phyloP scores from a whole-genome alignment of 352 stramenopile genomes.

The Nothophytophthora sp. region DNA sequence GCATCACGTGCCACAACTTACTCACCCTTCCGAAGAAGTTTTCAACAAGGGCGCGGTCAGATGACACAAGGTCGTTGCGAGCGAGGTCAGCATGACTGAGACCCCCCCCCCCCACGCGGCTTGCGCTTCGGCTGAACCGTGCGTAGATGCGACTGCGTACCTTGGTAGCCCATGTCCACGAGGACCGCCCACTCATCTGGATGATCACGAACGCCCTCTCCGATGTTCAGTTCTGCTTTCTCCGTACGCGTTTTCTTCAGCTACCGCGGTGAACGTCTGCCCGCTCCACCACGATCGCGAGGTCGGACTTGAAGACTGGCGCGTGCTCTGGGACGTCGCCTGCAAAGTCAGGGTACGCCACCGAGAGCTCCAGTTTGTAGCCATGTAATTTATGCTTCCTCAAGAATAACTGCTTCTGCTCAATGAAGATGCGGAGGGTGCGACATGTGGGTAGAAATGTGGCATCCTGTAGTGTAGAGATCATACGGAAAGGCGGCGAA shows the following conservation, averaged over 20 bases:
- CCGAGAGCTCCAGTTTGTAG: conserved; percentile 1
- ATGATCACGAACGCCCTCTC: too few relatives aligned
- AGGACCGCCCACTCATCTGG: too few relatives aligned
- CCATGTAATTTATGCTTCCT: conserved; percentile 7
- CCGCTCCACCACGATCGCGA: conserved; percentile 14
- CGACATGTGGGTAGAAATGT: conserved; percentile 3
- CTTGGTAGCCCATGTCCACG: too few relatives aligned
- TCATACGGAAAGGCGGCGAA: conserved; percentile 5
- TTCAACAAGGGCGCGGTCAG: conserved; percentile 25
- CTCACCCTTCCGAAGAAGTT: conserved; percentile 24
- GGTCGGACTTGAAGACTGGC: conserved; percentile 8
- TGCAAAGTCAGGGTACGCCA: not conserved
- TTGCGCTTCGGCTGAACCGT: too few relatives aligned
- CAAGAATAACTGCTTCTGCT: conserved; percentile 3
- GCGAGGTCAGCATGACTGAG: conserved; percentile 7
- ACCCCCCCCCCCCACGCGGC: not conserved
- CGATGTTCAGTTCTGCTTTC: too few relatives aligned
- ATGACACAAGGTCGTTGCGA: conserved; percentile 16
- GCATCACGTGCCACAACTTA: conserved; percentile 15
- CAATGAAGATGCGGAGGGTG: not conserved
- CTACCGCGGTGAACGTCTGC: conserved; percentile 2
- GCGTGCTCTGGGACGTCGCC: conserved; percentile 8
- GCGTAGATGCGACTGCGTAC: too few relatives aligned
- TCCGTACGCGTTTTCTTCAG: too few relatives aligned
- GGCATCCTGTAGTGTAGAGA: conserved; percentile 4